Conservation (phyloP, 2,329 filamentous ascomycete species). For the Neoascochyta sp. region DNA sequence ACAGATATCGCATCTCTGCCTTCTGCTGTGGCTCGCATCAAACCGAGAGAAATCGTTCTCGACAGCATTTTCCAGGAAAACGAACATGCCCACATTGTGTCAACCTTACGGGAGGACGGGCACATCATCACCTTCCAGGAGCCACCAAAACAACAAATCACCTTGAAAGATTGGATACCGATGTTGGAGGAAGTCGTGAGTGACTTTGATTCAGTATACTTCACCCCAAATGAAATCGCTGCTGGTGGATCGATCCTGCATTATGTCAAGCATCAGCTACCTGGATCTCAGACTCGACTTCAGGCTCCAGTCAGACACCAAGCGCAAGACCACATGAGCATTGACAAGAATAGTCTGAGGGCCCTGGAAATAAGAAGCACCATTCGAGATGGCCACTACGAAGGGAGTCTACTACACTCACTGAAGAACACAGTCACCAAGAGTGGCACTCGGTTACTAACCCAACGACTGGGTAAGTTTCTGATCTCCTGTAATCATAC, state of each 20-base stretch:
- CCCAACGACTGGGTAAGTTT: slow-evolving; percentile 69
- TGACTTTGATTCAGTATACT: slow-evolving; percentile 50
- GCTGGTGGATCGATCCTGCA: slow-evolving; percentile 79
- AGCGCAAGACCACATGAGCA: slow-evolving; percentile 74
- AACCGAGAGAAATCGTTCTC: slow-evolving; percentile 79
- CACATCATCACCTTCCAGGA: slow-evolving; percentile 71
- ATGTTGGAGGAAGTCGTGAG: slow-evolving; percentile 74
- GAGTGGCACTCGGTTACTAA: slow-evolving; percentile 79
- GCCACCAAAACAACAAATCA: slow-evolving; percentile 42
- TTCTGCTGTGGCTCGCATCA: slow-evolving; percentile 78
- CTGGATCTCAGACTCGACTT: slow-evolving; percentile 73
- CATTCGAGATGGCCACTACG: slow-evolving; percentile 70
- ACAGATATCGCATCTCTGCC: slow-evolving; percentile 67
- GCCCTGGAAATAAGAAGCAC: slow-evolving; percentile 87
- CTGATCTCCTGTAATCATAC: background rate
- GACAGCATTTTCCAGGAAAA: slow-evolving; percentile 55
- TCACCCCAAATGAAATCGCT: slow-evolving; percentile 65
- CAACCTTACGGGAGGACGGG: slow-evolving; percentile 69
- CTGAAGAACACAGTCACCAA: slow-evolving; percentile 86
- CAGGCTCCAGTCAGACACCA: slow-evolving; percentile 76
- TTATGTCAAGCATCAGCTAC: slow-evolving; percentile 76
- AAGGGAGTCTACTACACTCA: slow-evolving; percentile 86
- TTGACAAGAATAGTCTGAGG: slow-evolving; percentile 87
- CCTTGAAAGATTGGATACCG: slow-evolving; percentile 63
- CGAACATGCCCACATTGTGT: slow-evolving; percentile 58